Evolutionary conservation across 129 eudicot genomes (phyloP).

Genomic region (Erigeron canadensis): DNA sequence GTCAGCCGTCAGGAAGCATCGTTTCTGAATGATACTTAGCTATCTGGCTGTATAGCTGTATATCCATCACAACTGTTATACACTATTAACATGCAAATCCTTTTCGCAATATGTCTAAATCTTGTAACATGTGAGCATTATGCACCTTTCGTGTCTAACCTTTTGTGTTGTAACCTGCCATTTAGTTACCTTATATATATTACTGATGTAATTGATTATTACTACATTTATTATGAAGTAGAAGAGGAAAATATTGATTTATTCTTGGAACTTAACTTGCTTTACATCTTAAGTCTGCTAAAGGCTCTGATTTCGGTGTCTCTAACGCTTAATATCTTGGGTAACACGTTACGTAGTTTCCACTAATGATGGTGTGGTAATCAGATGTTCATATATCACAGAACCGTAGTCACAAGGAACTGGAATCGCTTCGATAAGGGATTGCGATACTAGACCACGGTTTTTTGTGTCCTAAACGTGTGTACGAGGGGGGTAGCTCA

Average conservation of each 20-base stretch:
- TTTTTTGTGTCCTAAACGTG: no score
- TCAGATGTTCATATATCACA: background rate
- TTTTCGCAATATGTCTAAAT: no score
- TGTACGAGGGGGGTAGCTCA: no score
- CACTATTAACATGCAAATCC: no score
- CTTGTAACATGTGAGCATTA: background rate
- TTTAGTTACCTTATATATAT: background rate
- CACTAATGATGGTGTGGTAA: background rate
- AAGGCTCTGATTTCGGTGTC: background rate
- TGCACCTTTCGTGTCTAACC: background rate
- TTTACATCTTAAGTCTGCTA: background rate
- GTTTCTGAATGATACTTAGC: background rate
- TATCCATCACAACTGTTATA: no score
- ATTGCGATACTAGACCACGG: no score
- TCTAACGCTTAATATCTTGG: background rate
- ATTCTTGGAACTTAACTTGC: background rate
- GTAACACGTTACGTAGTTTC: background rate
- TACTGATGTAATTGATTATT: background rate
- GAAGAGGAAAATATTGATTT: background rate
- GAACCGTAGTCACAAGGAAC: background rate
- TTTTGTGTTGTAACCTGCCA: background rate
- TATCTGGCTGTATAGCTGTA: background rate
- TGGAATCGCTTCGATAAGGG: no score
- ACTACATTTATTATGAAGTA: background rate
- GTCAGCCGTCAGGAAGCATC: background rate